Conservation (phyloP, 768 basidiomycete genomes). For the Suillus decipiens region DNA sequence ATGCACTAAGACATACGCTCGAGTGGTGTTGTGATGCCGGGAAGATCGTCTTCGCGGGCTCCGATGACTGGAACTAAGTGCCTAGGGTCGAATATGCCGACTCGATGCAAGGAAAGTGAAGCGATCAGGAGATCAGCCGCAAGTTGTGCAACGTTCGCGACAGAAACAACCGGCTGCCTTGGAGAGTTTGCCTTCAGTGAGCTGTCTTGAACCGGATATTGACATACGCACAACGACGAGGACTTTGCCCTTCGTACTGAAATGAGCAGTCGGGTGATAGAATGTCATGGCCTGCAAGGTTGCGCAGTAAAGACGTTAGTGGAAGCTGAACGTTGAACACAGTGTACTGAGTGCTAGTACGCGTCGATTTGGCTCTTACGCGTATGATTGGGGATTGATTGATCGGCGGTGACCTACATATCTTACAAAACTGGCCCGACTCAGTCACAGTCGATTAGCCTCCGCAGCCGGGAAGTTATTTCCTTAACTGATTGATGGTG, state of each 20-base stretch:
- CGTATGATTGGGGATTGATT: neutral
- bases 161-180: constrained; percentile 70
- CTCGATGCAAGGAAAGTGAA: constrained; percentile 56
- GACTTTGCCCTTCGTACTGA: constrained; percentile 30
- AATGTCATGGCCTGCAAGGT: constrained; percentile 27
- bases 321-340: neutral
- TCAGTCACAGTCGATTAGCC: no score
- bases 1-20: constrained; percentile 57
- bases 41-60: constrained; percentile 58
- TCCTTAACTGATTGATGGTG: no score
- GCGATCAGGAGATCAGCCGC: constrained; percentile 74
- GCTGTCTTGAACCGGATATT: neutral
- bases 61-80: constrained; percentile 74
- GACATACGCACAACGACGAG: constrained; percentile 30
- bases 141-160: constrained; percentile 81
- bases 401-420: no score
- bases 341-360: neutral
- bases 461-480: no score
- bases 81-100: constrained; percentile 65
- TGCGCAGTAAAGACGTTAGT: neutral
- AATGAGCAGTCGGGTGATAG: constrained; percentile 28
- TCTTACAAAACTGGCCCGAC: no score
- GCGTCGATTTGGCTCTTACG: neutral
- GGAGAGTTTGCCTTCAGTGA: constrained; percentile 10
- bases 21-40: constrained; percentile 70